These are phyloP conservation scores for Globisporangium megalacanthum DNA, from an alignment of 352 stramenopile genomes.

Conservation along the genomic window DNA sequence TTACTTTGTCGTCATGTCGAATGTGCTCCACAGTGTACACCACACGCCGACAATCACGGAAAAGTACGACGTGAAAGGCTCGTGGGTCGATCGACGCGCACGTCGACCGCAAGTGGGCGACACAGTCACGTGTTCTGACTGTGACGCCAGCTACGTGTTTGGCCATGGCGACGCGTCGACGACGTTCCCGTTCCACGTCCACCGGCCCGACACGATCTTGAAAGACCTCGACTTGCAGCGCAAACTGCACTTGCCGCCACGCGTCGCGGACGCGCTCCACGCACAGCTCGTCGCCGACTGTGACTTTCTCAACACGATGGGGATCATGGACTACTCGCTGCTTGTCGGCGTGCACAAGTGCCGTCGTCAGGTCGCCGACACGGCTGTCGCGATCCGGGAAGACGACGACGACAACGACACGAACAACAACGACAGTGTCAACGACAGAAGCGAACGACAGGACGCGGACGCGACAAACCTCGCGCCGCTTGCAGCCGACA, in stretches of 20 bases:
- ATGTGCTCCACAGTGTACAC: constrained; percentile 54
- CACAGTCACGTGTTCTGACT: constrained; percentile 59
- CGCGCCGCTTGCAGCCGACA: constrained; percentile 13
- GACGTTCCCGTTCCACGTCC: constrained; percentile 34
- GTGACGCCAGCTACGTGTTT: constrained; percentile 48
- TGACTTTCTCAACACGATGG: constrained; percentile 62
- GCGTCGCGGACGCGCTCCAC: constrained; percentile 30
- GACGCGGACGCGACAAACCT: constrained; percentile 12
- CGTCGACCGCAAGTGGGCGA: constrained; percentile 42
- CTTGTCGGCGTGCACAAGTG: constrained; percentile 69
- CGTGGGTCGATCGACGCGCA: constrained; percentile 60
- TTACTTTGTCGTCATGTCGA: constrained; percentile 80
- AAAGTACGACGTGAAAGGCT: constrained; percentile 78
- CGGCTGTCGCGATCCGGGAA: constrained; percentile 6
- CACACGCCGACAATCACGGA: constrained; percentile 59
- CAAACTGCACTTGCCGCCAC: constrained; percentile 29
- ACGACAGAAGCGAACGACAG: background rate
- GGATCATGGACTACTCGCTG: constrained; percentile 80
- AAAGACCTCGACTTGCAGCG: constrained; percentile 65
- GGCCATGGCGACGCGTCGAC: constrained; percentile 23
- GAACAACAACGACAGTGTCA: too few relatives aligned
- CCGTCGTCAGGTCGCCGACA: constrained; percentile 19
- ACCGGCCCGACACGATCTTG: constrained; percentile 61
- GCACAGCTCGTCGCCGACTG: constrained; percentile 45
- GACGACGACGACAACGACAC: constrained; percentile 11